Conservation (phyloP, 495 filamentous ascomycete genomes). For the Aspergillus nidulans region DNA sequence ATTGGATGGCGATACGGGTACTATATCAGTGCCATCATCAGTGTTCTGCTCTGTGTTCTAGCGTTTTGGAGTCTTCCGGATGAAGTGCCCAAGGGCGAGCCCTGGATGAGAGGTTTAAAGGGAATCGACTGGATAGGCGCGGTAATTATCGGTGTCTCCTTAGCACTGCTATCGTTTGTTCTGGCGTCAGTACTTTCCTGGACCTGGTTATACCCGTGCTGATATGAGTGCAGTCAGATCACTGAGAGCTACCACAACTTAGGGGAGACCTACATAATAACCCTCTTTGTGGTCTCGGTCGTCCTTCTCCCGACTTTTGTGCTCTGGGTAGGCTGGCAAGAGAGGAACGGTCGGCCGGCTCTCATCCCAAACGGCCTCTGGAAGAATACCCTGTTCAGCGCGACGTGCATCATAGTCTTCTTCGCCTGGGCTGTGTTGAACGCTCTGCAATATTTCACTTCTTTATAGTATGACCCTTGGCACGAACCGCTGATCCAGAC, state of each 20-base stretch:
- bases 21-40: slow-evolving; percentile 3
- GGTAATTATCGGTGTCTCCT: neutral
- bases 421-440: slow-evolving; percentile 7
- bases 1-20: slow-evolving; percentile 9
- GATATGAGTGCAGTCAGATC: neutral
- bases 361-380: slow-evolving; percentile 12
- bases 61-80: slow-evolving; percentile 4
- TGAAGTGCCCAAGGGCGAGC: neutral
- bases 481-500: neutral
- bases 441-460: slow-evolving; percentile 3
- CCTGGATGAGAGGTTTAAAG: neutral
- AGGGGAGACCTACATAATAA: slow-evolving; percentile 1
- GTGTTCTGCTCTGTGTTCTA: neutral
- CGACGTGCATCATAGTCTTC: slow-evolving; percentile 7
- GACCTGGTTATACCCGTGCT: neutral
- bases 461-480: slow-evolving; percentile 1
- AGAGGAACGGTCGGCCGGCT: neutral
- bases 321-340: slow-evolving; percentile 3
- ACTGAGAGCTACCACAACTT: neutral
- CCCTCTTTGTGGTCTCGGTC: neutral
- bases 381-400: slow-evolving; percentile 4
- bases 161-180: slow-evolving; percentile 1
- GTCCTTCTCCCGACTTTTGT: neutral
- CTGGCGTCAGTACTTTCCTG: neutral
- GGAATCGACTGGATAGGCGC: neutral